phyloP scores from a whole-genome alignment of 208 protist species.

The Phytomonas sp. region DNA sequence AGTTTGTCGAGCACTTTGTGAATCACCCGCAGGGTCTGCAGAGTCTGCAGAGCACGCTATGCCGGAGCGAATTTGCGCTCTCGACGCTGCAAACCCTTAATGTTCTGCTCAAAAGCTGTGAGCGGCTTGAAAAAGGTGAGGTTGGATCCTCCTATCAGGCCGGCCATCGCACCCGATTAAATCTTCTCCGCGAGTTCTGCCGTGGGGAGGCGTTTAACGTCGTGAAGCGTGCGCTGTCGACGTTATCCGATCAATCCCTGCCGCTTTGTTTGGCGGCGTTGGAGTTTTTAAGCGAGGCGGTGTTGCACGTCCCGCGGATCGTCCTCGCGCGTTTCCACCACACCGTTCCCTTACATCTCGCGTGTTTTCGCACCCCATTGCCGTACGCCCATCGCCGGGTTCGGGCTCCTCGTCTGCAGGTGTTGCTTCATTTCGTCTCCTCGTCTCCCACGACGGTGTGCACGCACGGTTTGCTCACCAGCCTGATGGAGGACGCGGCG shows the following conservation, averaged over 20 bases:
- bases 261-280: slow-evolving; percentile 37
- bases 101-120: slow-evolving; percentile 14
- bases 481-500: slow-evolving; percentile 77
- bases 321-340: slow-evolving; percentile 64
- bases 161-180: slow-evolving; percentile 17
- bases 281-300: slow-evolving; percentile 48
- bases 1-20: slow-evolving; percentile 46
- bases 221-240: slow-evolving; percentile 34
- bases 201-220: slow-evolving; percentile 46
- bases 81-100: slow-evolving; percentile 43
- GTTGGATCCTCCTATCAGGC: slow-evolving; percentile 7
- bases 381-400: slow-evolving; percentile 78
- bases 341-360: slow-evolving; percentile 54
- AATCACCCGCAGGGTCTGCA: slow-evolving; percentile 51
- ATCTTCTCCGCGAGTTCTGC: slow-evolving; percentile 56
- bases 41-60: slow-evolving; percentile 39
- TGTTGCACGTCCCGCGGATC: slow-evolving; percentile 46
- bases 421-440: slow-evolving; percentile 62
- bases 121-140: too few relatives aligned
- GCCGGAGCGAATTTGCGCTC: slow-evolving; percentile 27
- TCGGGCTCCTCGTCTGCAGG: slow-evolving; percentile 36
- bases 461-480: slow-evolving; percentile 70
- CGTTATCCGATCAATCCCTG: slow-evolving; percentile 45
- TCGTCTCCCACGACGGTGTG: slow-evolving; percentile 25
- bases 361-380: slow-evolving; percentile 69